Base-by-base conservation (phyloP, 2,329 filamentous ascomycete species). In the Exophiala calicioides region DNA sequence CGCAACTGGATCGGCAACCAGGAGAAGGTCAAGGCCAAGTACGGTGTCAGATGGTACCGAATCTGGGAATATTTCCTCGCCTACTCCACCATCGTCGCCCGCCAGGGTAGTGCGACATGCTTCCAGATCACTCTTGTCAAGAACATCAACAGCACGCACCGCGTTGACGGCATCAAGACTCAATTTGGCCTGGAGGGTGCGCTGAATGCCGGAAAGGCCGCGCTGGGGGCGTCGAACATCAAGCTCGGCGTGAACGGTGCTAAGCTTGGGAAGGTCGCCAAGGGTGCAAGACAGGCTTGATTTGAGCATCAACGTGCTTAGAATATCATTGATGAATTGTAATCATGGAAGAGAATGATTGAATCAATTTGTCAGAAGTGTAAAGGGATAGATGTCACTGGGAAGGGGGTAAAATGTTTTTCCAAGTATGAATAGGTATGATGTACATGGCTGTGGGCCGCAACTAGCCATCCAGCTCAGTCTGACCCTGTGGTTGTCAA, bases 1-100 rank as follows among this genome's bases (percentile, higher is more conserved):
- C 81, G 93, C 58, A 97, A 97, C 80, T 97, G 93, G 93, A 80
- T 96, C 68, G 89, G 78, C 71, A 97, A 97, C 79, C 78, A 80
- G 60, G 88, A 95, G 49, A 94, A 95, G 76, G 87, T 96, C 53
- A 81, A 86, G 70, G 89, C 87, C 65, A 97, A 96, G 79, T 97
- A 97, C 66, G 93, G 93, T 63, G 84, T 86, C 65, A 80, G 88
- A 65, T 98, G 93, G 93, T 98, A 88, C 81, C 84, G 91, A 69
- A 93, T 93, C 66, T 94, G 89, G 89, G 88, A 94, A 66, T 89
- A 83, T 71, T 95, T 95, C 81, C 80, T 94, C 52, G 87, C 88
- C 55, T 90, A 83, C 68, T 88, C 86, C 13, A 88, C 84, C 65
- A 94, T 95, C 66, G 81, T 81, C 63, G 88, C 88, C 19, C 84